These are phyloP conservation scores for Fraxinus greggii DNA, from an alignment of 305 asterid genomes.

Conservation along the genomic window DNA sequence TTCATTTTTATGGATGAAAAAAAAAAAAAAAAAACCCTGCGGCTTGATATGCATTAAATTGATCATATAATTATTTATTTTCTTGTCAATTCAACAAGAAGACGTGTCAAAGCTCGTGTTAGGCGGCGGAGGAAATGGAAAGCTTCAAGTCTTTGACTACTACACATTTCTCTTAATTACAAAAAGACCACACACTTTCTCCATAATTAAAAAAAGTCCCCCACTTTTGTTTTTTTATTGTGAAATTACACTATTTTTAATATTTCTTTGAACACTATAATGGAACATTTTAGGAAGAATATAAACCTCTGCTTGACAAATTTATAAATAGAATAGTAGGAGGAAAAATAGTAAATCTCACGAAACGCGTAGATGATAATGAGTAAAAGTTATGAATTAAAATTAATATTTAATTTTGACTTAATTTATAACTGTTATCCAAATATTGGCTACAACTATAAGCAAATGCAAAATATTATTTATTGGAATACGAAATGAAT, in stretches of 20 bases:
- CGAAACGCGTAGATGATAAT: too few species aligned
- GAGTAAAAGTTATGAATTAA: background rate
- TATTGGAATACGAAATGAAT: too few species aligned
- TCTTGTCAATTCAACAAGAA: background rate
- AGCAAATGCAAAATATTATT: background rate
- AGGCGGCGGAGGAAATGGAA: slow-evolving; percentile 46
- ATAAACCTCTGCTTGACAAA: too few species aligned
- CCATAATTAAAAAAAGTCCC: slow-evolving; percentile 1
- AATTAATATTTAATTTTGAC: background rate
- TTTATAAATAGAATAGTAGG: too few species aligned
- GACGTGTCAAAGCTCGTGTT: slow-evolving; percentile 35
- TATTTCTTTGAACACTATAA: background rate
- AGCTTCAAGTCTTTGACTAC: slow-evolving; percentile 9
- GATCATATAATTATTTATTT: background rate
- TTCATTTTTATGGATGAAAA: too few species aligned
- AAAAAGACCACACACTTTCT: slow-evolving; percentile 1
- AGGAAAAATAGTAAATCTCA: background rate
- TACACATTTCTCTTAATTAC: slow-evolving; percentile 17
- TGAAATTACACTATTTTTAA: background rate
- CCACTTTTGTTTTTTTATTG: background rate
- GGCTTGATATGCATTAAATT: background rate
- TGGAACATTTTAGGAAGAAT: background rate
- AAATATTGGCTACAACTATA: background rate
- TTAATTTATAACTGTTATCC: background rate
- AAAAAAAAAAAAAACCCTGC: too few species aligned